A percentile compares a stretch with the other conserved stretches of the same genome.
Conservation (phyloP, 176 grass and related monocot genomes). For the Aegilops bicornis region DNA sequence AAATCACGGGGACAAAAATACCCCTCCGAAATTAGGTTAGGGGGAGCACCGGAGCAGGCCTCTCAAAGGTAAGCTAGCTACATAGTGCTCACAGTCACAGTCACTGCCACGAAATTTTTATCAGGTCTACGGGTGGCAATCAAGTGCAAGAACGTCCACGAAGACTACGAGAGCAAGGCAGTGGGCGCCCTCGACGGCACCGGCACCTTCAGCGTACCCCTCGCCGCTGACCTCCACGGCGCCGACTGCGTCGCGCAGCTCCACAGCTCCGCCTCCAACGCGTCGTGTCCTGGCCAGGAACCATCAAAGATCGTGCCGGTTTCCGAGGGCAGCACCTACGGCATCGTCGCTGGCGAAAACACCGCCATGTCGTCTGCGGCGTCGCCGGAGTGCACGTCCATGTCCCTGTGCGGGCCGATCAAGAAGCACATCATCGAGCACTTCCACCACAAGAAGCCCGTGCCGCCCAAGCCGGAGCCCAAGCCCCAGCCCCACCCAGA, state of each 20-base stretch:
- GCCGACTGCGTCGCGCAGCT: slow-evolving; percentile 33
- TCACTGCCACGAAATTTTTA: too few species aligned
- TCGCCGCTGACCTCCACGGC: neutral
- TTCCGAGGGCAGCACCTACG: neutral
- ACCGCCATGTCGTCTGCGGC: too few species aligned
- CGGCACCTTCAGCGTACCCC: slow-evolving; percentile 27
- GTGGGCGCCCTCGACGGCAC: neutral
- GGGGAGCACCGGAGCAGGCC: too few species aligned
- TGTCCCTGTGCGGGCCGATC: too few species aligned
- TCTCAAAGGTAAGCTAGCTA: neutral
- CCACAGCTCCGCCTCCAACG: neutral
- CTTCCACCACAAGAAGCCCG: too few species aligned
- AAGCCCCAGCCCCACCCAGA: neutral
- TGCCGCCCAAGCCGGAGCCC: too few species aligned
- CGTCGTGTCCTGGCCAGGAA: slow-evolving; percentile 18
- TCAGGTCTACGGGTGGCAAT: neutral
- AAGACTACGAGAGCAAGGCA: neutral
- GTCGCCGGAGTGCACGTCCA: too few species aligned
- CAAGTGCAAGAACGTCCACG: slow-evolving; percentile 2
- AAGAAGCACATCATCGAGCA: too few species aligned
- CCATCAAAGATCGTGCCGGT: slow-evolving; percentile 1
- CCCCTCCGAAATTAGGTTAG: too few species aligned
- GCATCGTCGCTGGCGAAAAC: too few species aligned
- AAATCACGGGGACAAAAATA: too few species aligned
- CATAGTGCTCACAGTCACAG: too few species aligned